Evolutionary conservation across 371 early-diverging fungal genomes (phyloP).

Genomic region (Mucor velutinosus): DNA sequence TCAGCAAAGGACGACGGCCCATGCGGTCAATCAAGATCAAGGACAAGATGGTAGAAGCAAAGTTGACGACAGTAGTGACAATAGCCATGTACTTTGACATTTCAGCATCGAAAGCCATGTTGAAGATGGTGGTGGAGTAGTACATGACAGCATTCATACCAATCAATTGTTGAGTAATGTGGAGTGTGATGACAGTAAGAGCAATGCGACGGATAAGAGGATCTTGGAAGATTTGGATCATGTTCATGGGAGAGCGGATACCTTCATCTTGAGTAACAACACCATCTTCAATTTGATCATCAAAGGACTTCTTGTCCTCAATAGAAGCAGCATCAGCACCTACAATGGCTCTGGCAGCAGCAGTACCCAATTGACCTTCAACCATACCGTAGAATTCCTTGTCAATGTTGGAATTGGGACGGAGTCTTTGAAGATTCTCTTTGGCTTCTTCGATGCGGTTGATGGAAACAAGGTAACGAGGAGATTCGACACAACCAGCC

Average conservation of each 20-base stretch:
- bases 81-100: constrained; percentile 64
- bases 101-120: constrained; percentile 43
- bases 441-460: constrained; percentile 21
- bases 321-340: constrained; percentile 89
- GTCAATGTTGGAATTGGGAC: constrained; percentile 53
- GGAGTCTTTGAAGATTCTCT: constrained; percentile 51
- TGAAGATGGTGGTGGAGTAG: constrained; percentile 74
- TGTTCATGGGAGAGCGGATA: constrained; percentile 21
- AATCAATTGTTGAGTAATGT: constrained; percentile 73
- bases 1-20: constrained; percentile 66
- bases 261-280: neutral
- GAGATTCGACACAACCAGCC: constrained; percentile 75
- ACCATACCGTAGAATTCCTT: constrained; percentile 63
- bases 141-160: constrained; percentile 87
- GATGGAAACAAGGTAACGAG: constrained; percentile 30
- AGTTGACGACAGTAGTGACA: constrained; percentile 61
- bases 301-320: neutral
- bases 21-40: constrained; percentile 58
- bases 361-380: constrained; percentile 12
- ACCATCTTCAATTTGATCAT: constrained; percentile 13
- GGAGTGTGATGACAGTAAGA: constrained; percentile 42
- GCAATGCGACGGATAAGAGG: constrained; percentile 59
- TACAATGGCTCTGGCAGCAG: constrained; percentile 89
- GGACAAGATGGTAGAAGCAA: constrained; percentile 57
- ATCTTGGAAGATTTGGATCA: constrained; percentile 45